Percentiles rank a stretch among this genome's conserved stretches.
These are phyloP conservation scores for Sugiyamaella mastotermitis DNA, from an alignment of 805 yeast species.

Conservation along the genomic window DNA sequence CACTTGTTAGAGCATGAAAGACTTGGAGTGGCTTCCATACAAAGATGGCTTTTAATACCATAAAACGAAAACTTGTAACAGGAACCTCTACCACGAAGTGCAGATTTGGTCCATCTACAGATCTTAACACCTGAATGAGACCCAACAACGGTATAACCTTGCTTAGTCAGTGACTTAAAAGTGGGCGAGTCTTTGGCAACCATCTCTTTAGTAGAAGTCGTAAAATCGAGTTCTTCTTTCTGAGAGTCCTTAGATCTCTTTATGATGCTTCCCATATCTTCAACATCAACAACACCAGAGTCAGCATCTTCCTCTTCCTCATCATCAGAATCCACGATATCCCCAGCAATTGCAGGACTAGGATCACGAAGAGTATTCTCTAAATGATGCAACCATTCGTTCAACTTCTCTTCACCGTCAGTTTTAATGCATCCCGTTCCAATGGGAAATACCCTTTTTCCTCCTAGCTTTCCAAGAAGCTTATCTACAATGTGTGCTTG, in stretches of 20 bases:
- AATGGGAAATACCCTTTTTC: slow-evolving; percentile 72
- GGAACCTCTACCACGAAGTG: slow-evolving; percentile 88
- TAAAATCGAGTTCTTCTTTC: slow-evolving; percentile 12
- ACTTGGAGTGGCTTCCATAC: slow-evolving; percentile 95
- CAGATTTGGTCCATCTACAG: slow-evolving; percentile 95
- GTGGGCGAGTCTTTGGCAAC: slow-evolving; percentile 88
- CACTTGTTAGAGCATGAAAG: slow-evolving; percentile 91
- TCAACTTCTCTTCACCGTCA: slow-evolving; percentile 44
- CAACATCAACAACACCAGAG: slow-evolving; percentile 67
- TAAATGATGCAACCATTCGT: slow-evolving; percentile 63
- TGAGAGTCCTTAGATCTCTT: slow-evolving; percentile 21
- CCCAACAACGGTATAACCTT: slow-evolving; percentile 90
- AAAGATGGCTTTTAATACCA: slow-evolving; percentile 82
- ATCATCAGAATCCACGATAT: slow-evolving; percentile 51
- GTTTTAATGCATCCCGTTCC: slow-evolving; percentile 80
- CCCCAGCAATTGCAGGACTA: slow-evolving; percentile 55
- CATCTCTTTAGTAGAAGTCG: slow-evolving; percentile 60
- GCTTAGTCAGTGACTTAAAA: slow-evolving; percentile 79
- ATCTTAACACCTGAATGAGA: slow-evolving; percentile 93
- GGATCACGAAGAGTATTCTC: slow-evolving; percentile 57
- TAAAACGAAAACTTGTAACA: slow-evolving; percentile 91
- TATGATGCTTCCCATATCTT: slow-evolving; percentile 72
- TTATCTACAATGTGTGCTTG: slow-evolving; percentile 74
- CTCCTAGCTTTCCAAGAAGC: slow-evolving; percentile 79
- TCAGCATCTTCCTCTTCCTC: slow-evolving; percentile 37